Base-by-base conservation (phyloP, 768 basidiomycete species). In the Suillus fuscotomentosus region DNA sequence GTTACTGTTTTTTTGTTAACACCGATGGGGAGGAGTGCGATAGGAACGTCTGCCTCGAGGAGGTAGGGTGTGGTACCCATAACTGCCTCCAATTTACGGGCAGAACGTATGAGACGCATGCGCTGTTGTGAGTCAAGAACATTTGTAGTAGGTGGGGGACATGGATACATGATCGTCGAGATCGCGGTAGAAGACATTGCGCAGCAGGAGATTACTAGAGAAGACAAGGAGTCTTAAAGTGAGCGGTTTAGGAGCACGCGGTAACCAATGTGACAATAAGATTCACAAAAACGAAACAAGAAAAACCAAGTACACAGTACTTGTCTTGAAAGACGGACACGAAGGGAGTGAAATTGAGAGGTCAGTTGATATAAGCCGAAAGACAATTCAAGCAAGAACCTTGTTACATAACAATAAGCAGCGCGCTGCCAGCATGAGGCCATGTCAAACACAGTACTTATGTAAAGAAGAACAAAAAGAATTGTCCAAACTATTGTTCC, bases 51-150 rank as follows among this genome's bases (percentile, higher is more conserved):
- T 39, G 61, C 63, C 42, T 79, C 78, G n/a, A 78, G 51, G 9
- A 79, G 70, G 61, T 57, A 72, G 0, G 78, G 78, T 27, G 79
- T 79, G 11, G 77, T 73, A 65, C 78, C 78, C 61, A 79, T 71
- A 50, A 79, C 63, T 5, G 76, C 69, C 45, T 72, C 75, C 31
- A 80, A 68, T 60, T 79, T 79, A 64, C 76, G 75, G 11, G 78
- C 76, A 3, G 78, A 76, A 41, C 78, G 78, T 15, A 79, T 66
- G 22, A 79, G 79, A 53, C 75, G 77, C 2, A 69, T 62, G 34
- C 79, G 78, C 47, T 78, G 72, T 41, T 72, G 67, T 0, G 74
- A 62, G 27, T 73, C 64, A 38, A 80, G 75, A 38, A 38, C 62
- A 47, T 79, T 79, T 36, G 70, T 70, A n/a, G 78, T 79, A 4